Evolutionary conservation across 129 eudicot genomes (phyloP).

Genomic region (Saposhnikovia divaricata): DNA sequence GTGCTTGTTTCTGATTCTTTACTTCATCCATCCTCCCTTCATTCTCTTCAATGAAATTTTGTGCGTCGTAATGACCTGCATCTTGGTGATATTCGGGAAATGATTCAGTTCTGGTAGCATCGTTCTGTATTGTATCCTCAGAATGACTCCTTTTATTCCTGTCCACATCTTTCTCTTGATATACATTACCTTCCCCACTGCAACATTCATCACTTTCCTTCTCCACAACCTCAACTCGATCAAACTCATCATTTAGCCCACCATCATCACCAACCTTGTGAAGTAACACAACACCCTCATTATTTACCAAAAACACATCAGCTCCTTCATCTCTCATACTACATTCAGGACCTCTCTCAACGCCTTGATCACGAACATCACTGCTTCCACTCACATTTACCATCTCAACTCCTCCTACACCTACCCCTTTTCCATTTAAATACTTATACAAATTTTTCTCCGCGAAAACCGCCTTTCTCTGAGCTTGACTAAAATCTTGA

Average conservation of each 20-base stretch:
- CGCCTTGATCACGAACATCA: no score
- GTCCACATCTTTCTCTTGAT: conserved; percentile 1
- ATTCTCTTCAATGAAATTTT: conserved; percentile 3
- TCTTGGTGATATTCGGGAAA: conserved; percentile 9
- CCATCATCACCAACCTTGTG: neutral
- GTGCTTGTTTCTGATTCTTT: conserved; percentile 8
- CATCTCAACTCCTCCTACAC: conserved; percentile 2
- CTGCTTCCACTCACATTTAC: neutral
- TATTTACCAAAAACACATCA: conserved; percentile 9
- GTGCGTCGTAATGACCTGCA: conserved; percentile 1
- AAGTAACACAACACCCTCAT: neutral
- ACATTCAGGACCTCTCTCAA: neutral
- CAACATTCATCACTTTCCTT: conserved; percentile 4
- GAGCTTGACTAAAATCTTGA: conserved; percentile 18
- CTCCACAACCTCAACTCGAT: conserved; percentile 18
- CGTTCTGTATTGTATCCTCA: conserved; percentile 11
- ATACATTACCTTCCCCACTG: neutral
- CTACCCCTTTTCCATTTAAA: conserved; percentile 21
- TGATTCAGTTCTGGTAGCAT: conserved; percentile 2
- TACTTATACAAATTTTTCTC: conserved; percentile 38
- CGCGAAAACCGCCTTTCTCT: conserved; percentile 28
- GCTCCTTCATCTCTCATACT: conserved; percentile 15
- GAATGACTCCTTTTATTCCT: neutral
- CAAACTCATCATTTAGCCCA: neutral
- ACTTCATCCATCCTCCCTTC: conserved; percentile 15